These are phyloP conservation scores for Viridothelium virens DNA, from an alignment of 495 filamentous ascomycete genomes.

Conservation along the genomic window DNA sequence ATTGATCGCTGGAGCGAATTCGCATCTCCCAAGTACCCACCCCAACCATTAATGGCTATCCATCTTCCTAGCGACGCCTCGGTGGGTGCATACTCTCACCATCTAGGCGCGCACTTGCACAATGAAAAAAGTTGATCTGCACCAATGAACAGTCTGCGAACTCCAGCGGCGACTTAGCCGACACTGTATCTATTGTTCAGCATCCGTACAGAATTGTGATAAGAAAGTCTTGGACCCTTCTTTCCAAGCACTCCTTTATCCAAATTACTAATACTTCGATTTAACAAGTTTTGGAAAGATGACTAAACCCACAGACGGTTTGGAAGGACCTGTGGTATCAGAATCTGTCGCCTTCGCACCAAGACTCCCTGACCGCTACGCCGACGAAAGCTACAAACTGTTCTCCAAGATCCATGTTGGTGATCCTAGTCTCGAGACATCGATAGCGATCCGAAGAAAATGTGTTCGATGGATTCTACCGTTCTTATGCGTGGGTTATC, in stretches of 20 bases:
- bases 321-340: not conserved
- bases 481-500: slow-evolving; percentile 41
- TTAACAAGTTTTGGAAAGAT: not conserved
- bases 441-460: slow-evolving; percentile 36
- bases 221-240: not conserved
- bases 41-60: not conserved
- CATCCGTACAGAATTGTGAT: not conserved
- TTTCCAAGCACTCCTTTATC: not conserved
- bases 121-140: not conserved
- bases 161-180: not conserved
- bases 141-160: not conserved
- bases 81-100: not conserved
- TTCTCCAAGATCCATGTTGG: slow-evolving; percentile 37
- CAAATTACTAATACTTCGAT: not conserved
- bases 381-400: slow-evolving; percentile 41
- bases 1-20: not conserved
- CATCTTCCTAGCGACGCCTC: not conserved
- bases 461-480: slow-evolving; percentile 38
- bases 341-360: slow-evolving; percentile 16
- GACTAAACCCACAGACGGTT: not conserved
- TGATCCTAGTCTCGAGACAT: slow-evolving; percentile 36
- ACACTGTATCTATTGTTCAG: not conserved
- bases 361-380: slow-evolving; percentile 36
- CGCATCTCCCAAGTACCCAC: not conserved
- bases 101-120: not conserved